Conservation (phyloP, 108 stramenopile species). For the Discostella stelligeroides region DNA sequence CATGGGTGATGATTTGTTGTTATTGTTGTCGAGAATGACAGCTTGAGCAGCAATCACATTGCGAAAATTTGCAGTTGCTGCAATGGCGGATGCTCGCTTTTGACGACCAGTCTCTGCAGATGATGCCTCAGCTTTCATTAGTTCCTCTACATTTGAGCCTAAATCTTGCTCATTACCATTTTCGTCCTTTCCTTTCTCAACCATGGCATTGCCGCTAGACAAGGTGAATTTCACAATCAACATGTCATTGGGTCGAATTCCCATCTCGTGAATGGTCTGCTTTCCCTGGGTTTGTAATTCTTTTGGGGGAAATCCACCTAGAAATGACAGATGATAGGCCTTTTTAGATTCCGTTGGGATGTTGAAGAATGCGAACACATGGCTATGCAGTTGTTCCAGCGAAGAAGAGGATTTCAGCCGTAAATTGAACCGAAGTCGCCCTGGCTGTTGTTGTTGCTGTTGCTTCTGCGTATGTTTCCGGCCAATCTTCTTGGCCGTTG, state of each 20-base stretch:
- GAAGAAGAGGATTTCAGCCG: slow-evolving; percentile 28
- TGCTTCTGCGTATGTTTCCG: neutral
- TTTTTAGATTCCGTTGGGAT: slow-evolving; percentile 13
- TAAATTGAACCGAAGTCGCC: slow-evolving; percentile 33
- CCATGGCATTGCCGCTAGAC: slow-evolving; percentile 9
- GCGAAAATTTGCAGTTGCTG: slow-evolving; percentile 59
- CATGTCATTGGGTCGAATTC: slow-evolving; percentile 60
- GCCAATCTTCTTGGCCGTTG: slow-evolving; percentile 8
- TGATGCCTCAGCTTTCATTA: neutral
- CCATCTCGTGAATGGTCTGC: slow-evolving; percentile 23
- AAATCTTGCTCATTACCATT: slow-evolving; percentile 5
- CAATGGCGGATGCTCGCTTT: slow-evolving; percentile 62
- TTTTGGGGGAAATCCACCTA: slow-evolving; percentile 68
- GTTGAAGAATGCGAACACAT: slow-evolving; percentile 32
- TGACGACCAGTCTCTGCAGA: slow-evolving; percentile 17
- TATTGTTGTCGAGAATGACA: slow-evolving; percentile 42
- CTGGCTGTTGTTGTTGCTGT: slow-evolving; percentile 7
- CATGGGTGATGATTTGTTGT: slow-evolving; percentile 23
- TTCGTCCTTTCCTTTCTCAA: neutral
- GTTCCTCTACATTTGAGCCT: slow-evolving; percentile 11
- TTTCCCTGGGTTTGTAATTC: slow-evolving; percentile 26
- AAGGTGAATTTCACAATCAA: slow-evolving; percentile 44
- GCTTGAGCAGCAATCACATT: slow-evolving; percentile 71
- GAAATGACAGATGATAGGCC: slow-evolving; percentile 14
- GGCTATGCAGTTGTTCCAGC: slow-evolving; percentile 21